phyloP scores from a whole-genome alignment of 257 asterid species.

The Rhazya stricta region DNA sequence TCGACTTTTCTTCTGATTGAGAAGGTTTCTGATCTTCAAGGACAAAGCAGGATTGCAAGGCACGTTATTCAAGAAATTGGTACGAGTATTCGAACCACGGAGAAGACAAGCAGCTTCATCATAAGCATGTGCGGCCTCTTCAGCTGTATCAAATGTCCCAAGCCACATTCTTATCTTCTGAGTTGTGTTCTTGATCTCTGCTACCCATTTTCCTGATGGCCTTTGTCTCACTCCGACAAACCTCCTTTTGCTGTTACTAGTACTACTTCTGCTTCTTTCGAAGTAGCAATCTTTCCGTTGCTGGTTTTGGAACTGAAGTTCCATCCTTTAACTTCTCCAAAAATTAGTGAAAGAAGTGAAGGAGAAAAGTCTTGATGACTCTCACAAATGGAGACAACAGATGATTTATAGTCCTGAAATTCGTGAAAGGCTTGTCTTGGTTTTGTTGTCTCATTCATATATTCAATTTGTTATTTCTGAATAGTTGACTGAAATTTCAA shows the following conservation, averaged over 20 bases:
- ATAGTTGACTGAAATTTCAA: slow-evolving; percentile 55
- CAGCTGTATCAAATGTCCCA: slow-evolving; percentile 80
- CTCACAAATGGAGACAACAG: slow-evolving; percentile 26
- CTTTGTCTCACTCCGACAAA: slow-evolving; percentile 84
- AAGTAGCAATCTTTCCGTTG: slow-evolving; percentile 13
- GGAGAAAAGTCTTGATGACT: slow-evolving; percentile 9
- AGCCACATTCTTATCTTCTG: slow-evolving; percentile 93
- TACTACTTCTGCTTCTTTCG: slow-evolving; percentile 26
- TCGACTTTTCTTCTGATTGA: slow-evolving; percentile 56
- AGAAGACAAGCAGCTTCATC: slow-evolving; percentile 87
- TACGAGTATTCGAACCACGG: slow-evolving; percentile 69
- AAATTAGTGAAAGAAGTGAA: neutral
- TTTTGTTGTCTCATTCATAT: slow-evolving; percentile 27
- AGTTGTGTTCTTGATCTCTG: slow-evolving; percentile 82
- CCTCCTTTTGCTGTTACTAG: slow-evolving; percentile 40
- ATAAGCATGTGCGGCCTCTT: slow-evolving; percentile 83
- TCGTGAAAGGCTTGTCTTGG: slow-evolving; percentile 32
- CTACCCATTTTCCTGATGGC: slow-evolving; percentile 91
- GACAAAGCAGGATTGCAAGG: slow-evolving; percentile 77
- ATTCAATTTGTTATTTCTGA: slow-evolving; percentile 17
- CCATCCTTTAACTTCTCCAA: slow-evolving; percentile 26
- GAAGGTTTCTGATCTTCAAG: slow-evolving; percentile 61
- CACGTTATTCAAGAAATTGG: slow-evolving; percentile 52
- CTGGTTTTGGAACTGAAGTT: slow-evolving; percentile 38
- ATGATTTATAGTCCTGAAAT: slow-evolving; percentile 30